Evolutionary conservation across 2,329 filamentous ascomycete species (phyloP).

Genomic region (Colletotrichum orchidophilum): DNA sequence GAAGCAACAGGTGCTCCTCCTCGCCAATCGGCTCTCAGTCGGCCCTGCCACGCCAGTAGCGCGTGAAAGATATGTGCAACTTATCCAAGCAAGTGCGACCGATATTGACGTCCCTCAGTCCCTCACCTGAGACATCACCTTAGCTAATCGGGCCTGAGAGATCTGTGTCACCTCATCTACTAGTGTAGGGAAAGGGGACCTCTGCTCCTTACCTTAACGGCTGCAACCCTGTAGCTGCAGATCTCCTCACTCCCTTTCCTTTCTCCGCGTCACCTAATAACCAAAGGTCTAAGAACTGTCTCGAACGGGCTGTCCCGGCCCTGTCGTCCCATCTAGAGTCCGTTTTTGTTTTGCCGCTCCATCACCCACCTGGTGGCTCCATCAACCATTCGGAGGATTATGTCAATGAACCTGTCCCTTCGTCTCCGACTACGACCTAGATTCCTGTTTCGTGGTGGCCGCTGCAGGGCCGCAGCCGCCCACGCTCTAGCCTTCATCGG

Average conservation of each 20-base stretch:
- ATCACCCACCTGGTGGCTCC: not conserved
- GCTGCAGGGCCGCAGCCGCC: not conserved
- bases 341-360: not conserved
- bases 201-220: slow-evolving; percentile 1
- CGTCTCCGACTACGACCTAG: not conserved
- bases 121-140: not conserved
- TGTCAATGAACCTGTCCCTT: not conserved
- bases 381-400: not conserved
- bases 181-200: not conserved
- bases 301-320: not conserved
- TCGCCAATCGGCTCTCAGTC: not conserved
- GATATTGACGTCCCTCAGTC: not conserved
- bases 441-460: not conserved
- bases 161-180: slow-evolving; percentile 18
- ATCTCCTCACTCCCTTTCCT: slow-evolving; percentile 1
- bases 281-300: not conserved
- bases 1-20: not conserved
- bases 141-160: not conserved
- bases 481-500: not conserved
- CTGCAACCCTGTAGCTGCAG: not conserved
- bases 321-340: slow-evolving; percentile 20
- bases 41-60: not conserved
- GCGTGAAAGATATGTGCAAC: not conserved
- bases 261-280: not conserved
- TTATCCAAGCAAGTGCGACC: not conserved